phyloP scores from a whole-genome alignment of 2,329 filamentous ascomycete species.

The Neopestalotiopsis rosae region DNA sequence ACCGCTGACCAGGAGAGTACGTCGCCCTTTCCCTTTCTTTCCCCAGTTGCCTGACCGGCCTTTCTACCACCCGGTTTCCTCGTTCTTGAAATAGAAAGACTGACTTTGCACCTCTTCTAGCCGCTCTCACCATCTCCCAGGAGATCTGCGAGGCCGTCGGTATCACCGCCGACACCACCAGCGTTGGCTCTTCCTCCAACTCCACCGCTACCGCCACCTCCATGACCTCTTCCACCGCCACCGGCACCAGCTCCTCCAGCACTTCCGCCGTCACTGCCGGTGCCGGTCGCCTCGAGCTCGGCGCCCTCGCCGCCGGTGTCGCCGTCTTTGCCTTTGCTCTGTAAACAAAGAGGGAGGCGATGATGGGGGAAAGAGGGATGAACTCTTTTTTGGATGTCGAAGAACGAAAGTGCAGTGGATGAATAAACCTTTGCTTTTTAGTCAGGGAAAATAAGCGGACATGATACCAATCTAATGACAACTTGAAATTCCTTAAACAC shows the following conservation, averaged over 20 bases:
- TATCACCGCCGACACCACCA: neutral
- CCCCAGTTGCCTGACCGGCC: neutral
- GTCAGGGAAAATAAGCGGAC: neutral
- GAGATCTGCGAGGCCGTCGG: constrained; percentile 17
- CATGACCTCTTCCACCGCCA: constrained; percentile 16
- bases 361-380: too few relatives aligned
- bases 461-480: constrained; percentile 8
- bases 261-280: constrained; percentile 28
- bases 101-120: neutral
- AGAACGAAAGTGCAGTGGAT: neutral
- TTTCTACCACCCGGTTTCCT: too few relatives aligned
- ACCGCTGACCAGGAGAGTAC: constrained; percentile 39
- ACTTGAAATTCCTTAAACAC: neutral
- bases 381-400: too few relatives aligned
- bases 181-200: constrained; percentile 2
- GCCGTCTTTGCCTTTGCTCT: constrained; percentile 37
- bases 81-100: neutral
- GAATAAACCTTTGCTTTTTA: neutral
- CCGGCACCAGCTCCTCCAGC: constrained; percentile 23
- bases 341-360: constrained; percentile 23
- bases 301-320: constrained; percentile 36
- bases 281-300: constrained; percentile 30
- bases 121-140: constrained; percentile 15
- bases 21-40: constrained; percentile 15
- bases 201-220: constrained; percentile 15